Percentiles rank a stretch among this genome's conserved stretches.
Conservation (phyloP, 208 protist species). For the Wallacemonas rigidus region DNA sequence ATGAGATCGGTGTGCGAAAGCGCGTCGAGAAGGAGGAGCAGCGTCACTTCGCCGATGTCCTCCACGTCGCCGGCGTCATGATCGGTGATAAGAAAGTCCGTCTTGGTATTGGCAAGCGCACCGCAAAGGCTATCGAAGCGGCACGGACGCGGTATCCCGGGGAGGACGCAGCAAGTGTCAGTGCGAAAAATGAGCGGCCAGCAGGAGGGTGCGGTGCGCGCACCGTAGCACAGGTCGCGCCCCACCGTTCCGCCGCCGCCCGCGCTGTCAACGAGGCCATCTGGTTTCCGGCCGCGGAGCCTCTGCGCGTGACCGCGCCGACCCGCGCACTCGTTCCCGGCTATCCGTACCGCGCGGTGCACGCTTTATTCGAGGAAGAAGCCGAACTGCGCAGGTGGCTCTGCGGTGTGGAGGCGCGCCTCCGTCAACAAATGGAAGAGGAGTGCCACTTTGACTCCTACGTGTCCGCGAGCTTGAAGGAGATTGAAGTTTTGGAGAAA, state of each 20-base stretch:
- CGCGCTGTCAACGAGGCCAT: conserved; percentile 49
- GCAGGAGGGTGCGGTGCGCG: conserved; percentile 18
- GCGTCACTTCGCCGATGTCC: conserved; percentile 46
- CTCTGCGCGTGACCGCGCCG: conserved; percentile 29
- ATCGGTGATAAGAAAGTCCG: conserved; percentile 56
- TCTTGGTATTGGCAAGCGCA: conserved; percentile 11
- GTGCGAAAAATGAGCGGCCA: background rate
- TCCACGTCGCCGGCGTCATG: conserved; percentile 62
- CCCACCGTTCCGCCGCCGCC: conserved; percentile 29
- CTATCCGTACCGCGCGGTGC: conserved; percentile 55
- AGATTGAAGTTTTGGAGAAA: conserved; percentile 34
- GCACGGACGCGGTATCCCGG: conserved; percentile 11
- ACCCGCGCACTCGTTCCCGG: conserved; percentile 31
- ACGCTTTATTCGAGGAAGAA: conserved; percentile 56
- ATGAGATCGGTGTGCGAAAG: conserved; percentile 57
- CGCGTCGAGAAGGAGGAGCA: conserved; percentile 45
- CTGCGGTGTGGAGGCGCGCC: conserved; percentile 48
- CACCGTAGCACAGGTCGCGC: conserved; percentile 22
- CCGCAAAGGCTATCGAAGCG: background rate
- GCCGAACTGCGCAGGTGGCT: conserved; percentile 73
- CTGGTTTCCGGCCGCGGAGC: conserved; percentile 50
- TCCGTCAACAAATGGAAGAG: conserved; percentile 54
- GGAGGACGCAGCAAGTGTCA: conserved; percentile 3
- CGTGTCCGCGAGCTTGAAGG: conserved; percentile 42
- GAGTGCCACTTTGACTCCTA: conserved; percentile 49